Base-by-base conservation (phyloP, 2,329 filamentous ascomycete genomes). In the Stachybotrys chlorohalonatus region DNA sequence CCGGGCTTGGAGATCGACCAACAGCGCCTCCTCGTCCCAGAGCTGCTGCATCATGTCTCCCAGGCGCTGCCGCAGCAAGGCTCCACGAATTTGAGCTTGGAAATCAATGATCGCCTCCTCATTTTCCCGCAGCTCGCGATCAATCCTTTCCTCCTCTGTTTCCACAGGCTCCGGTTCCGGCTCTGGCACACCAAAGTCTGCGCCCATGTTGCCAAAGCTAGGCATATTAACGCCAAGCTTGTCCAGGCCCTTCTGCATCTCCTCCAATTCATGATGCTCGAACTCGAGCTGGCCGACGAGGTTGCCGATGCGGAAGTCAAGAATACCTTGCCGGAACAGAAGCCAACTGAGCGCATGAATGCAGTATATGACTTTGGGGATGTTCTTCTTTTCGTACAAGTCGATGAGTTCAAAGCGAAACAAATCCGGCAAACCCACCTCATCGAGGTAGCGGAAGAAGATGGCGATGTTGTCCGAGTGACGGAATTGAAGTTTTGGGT, bases 331-430 rank as follows among this genome's bases (percentile, higher is more conserved):
- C 51, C 94, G 87, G 71, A 90, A 96, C 11, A 99, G 78, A n/a
- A 99, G 79, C 91, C 93, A 99, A 68, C 93, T 97, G 16, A 99
- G 77, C 0, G 94, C 94, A 65, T 99, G 94, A 53, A 99, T 94
- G 68, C 94, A 99, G 74, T 99, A 95, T 58, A 99, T 99, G 67
- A 97, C 95, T 70, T 97, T 99, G 5, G 94, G 94, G 1, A 97
- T 95, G 64, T 99, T 99, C 74, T 99, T 99, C 78, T 97, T 99
- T 72, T 99, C 95, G 75, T 99, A 99, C 11, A 99, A 75, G 71
- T 99, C 94, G 59, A 97, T 95, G 49, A 97, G 79, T 69, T 99
- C 94, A 69, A 99, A 99, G 55, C 93, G 85, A 70, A 99, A 99
- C 16, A 99, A 81, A 63, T 99, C 95, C 1, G 94, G 94, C 3